Conservation (phyloP, 441 rosid species). For the Erodium texanum region DNA sequence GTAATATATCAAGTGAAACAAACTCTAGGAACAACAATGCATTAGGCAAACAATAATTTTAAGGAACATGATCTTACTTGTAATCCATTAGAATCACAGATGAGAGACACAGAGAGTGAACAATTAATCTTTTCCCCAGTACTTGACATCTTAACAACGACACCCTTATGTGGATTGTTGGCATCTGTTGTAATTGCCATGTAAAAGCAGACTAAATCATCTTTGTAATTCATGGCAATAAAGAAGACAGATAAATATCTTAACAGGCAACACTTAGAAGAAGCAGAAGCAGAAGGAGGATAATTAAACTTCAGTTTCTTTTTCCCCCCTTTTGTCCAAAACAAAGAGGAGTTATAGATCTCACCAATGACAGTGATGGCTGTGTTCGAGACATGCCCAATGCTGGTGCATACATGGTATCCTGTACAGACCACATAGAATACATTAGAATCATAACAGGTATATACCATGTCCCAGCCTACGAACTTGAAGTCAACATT, state of each 20-base stretch:
- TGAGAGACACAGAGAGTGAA: conserved; percentile 71
- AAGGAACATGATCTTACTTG: conserved; percentile 42
- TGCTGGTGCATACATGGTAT: conserved; percentile 68
- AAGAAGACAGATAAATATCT: conserved; percentile 6
- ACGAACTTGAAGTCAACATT: background rate
- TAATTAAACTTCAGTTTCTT: background rate
- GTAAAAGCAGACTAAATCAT: background rate
- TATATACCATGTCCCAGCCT: background rate
- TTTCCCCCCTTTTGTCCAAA: background rate
- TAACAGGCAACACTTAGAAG: background rate
- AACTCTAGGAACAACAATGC: conserved; percentile 10
- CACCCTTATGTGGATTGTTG: conserved; percentile 64
- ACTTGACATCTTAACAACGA: conserved; percentile 59
- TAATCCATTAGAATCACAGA: conserved; percentile 55
- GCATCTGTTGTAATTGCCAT: conserved; percentile 39
- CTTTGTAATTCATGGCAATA: background rate
- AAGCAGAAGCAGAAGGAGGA: conserved; percentile 1
- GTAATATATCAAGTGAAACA: conserved; percentile 18
- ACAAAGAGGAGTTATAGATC: conserved; percentile 14
- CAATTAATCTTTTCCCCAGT: conserved; percentile 36
- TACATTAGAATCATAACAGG: conserved; percentile 6
- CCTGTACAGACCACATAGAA: conserved; percentile 39
- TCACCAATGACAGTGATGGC: conserved; percentile 48
- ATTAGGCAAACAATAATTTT: conserved; percentile 8
- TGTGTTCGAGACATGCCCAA: conserved; percentile 55